These are phyloP conservation scores for Pseudopyrenochaeta lycopersici DNA, from an alignment of 2,329 filamentous ascomycete species.

Conservation along the genomic window DNA sequence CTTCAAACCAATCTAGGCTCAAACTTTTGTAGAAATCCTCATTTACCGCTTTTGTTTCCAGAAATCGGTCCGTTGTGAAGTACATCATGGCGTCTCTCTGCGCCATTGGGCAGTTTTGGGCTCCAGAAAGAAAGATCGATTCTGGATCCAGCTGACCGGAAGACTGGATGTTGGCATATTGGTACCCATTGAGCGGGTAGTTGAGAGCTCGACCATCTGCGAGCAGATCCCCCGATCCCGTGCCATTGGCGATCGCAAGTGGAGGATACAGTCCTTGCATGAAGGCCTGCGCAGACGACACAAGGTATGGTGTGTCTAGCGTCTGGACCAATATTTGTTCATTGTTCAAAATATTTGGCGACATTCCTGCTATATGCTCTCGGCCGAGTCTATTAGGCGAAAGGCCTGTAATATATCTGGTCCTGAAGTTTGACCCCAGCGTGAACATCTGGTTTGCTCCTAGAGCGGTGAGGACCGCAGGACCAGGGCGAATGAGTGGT, in stretches of 20 bases:
- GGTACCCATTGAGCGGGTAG: conserved; percentile 64
- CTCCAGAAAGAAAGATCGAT: conserved; percentile 61
- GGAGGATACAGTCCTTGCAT: conserved; percentile 70
- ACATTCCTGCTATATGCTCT: conserved; percentile 51
- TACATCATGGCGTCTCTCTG: conserved; percentile 52
- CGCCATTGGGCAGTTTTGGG: conserved; percentile 55
- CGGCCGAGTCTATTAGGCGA: conserved; percentile 31
- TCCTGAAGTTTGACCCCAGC: conserved; percentile 61
- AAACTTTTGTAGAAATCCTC: conserved; percentile 58
- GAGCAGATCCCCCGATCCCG: conserved; percentile 49
- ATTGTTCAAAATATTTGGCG: conserved; percentile 54
- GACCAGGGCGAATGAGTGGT: conserved; percentile 46
- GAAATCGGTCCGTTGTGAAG: conserved; percentile 51
- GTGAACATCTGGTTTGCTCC: conserved; percentile 64
- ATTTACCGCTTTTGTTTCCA: conserved; percentile 48
- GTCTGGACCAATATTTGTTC: conserved; percentile 60
- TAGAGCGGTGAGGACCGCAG: conserved; percentile 58
- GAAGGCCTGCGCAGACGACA: conserved; percentile 67
- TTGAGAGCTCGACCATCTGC: conserved; percentile 59
- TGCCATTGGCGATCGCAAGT: conserved; percentile 36
- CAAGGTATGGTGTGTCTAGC: conserved; percentile 56
- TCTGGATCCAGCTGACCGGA: conserved; percentile 57
- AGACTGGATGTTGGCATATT: conserved; percentile 63
- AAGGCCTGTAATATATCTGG: conserved; percentile 57
- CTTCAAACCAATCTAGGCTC: conserved; percentile 54